Conservation (phyloP, 805 yeast species). For the Metschnikowia peoriensis region DNA sequence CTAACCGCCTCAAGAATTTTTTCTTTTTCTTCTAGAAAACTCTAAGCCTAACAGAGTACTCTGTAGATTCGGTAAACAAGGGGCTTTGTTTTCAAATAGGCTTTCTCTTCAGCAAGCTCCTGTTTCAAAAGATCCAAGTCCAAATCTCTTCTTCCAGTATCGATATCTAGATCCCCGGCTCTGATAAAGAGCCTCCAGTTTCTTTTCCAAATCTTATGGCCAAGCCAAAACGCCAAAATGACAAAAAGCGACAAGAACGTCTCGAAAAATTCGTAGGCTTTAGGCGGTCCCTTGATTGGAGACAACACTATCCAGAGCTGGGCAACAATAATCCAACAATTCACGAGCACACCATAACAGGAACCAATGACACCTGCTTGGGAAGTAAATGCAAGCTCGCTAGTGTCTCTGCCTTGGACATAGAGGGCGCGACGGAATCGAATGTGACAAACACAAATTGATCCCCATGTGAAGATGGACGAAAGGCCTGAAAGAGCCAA, state of each 20-base stretch:
- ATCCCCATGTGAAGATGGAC: slow-evolving; percentile 27
- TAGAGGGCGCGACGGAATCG: slow-evolving; percentile 25
- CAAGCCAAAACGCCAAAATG: slow-evolving; percentile 52
- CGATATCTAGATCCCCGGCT: slow-evolving; percentile 34
- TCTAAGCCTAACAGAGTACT: slow-evolving; percentile 49
- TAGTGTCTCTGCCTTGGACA: slow-evolving; percentile 22
- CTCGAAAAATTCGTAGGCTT: slow-evolving; percentile 49
- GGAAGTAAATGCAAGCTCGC: slow-evolving; percentile 53
- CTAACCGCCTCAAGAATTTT: too few species aligned
- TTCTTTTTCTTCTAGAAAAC: too few species aligned
- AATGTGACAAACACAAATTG: slow-evolving; percentile 26
- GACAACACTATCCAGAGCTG: slow-evolving; percentile 67
- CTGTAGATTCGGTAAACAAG: slow-evolving; percentile 47
- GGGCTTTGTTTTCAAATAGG: slow-evolving; percentile 45
- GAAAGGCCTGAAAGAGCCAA: slow-evolving; percentile 26
- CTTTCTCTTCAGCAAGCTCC: slow-evolving; percentile 56
- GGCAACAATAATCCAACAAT: slow-evolving; percentile 50
- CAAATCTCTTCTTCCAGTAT: slow-evolving; percentile 38
- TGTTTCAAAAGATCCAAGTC: slow-evolving; percentile 38
- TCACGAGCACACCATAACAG: slow-evolving; percentile 47
- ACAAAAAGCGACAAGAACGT: slow-evolving; percentile 65
- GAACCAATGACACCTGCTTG: slow-evolving; percentile 55
- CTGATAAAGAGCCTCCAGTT: slow-evolving; percentile 31
- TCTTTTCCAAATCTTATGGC: slow-evolving; percentile 53
- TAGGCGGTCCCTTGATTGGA: slow-evolving; percentile 44